Evolutionary conservation across 1,139 yeast species (phyloP), one percentile per base, ranked within the genome.

Genomic region (Kodamaea ohmeri): DNA sequence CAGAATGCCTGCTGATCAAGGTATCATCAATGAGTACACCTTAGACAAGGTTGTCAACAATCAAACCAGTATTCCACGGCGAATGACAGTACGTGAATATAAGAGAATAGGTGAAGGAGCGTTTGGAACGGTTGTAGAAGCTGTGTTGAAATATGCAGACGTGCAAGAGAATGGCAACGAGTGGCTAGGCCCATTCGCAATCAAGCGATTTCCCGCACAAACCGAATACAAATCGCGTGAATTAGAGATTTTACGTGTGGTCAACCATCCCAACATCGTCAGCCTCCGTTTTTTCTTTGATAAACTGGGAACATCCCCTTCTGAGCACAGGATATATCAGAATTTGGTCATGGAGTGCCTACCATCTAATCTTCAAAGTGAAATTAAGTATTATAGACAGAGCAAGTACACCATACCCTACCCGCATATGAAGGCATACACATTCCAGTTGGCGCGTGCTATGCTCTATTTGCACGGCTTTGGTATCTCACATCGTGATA

Each of bases 281-380:
- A 68, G 75, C 35, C 67, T 85, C 50, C 74, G 80, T 47, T 77
- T 58, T 51, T 84, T 79, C 53, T 84, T 80, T 55, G 86, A 82
- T 58, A 80, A 83, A 43, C 80, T 77, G 43, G 69, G 72, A 47
- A 64, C 78, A 4, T 40, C 42, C 33, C 72, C 73, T 27, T 68
- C 67, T 42, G 84, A 80, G 55, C 75, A 76, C 44, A 78, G 80
- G 51, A 58, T 83, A 31, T 84, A 83, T 58, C 90, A 83, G 56
- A 86, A 83, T 63, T 66, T 84, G 51, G 92, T 86, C 20, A 84
- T 84, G 94, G 94, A 84, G 61, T 83, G 90, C 50, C 67, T 84
- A 42, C 92, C 92, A n/a, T 82, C 83, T 32, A 84, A 85, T 43
- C 68, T 84, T 46, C 92, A 84, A 56, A 63, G 72, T 36, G 94